These are phyloP conservation scores for Fusarium sp. DNA, from an alignment of 2,329 filamentous ascomycete genomes.

Conservation along the genomic window DNA sequence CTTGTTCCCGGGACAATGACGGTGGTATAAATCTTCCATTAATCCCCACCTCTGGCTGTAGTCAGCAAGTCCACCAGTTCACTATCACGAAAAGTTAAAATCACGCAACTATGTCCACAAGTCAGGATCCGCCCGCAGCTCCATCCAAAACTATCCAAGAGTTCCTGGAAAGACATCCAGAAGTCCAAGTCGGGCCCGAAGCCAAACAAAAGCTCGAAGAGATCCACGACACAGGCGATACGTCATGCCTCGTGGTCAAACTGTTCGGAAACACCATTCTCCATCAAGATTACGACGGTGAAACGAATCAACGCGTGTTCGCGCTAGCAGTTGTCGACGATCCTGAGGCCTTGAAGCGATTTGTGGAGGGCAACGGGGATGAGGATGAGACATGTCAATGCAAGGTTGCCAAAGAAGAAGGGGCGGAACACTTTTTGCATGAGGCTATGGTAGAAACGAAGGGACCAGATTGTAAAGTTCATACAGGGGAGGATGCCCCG, in stretches of 20 bases:
- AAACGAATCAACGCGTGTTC: background rate
- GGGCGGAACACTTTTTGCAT: background rate
- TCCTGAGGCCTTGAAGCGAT: background rate
- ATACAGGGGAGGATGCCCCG: background rate
- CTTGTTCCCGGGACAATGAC: too few species aligned
- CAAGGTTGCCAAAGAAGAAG: rapidly evolving
- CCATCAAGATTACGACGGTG: background rate
- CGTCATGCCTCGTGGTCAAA: background rate
- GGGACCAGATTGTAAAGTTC: background rate
- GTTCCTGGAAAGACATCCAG: conserved; percentile 2
- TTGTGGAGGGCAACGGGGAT: background rate
- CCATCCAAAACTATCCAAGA: background rate
- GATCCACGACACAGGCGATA: conserved; percentile 1
- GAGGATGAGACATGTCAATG: background rate
- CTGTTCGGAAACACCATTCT: background rate
- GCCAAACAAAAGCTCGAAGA: background rate
- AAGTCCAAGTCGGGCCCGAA: background rate
- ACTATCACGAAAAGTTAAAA: too few species aligned
- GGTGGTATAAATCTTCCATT: too few species aligned
- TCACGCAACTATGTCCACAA: too few species aligned
- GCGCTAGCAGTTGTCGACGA: background rate
- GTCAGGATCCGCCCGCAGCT: too few species aligned
- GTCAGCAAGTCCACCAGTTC: too few species aligned
- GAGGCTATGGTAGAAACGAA: background rate
- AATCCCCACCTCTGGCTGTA: too few species aligned